Conservation (phyloP, 2,329 filamentous ascomycete species). For the Hyphodiscus sp. region DNA sequence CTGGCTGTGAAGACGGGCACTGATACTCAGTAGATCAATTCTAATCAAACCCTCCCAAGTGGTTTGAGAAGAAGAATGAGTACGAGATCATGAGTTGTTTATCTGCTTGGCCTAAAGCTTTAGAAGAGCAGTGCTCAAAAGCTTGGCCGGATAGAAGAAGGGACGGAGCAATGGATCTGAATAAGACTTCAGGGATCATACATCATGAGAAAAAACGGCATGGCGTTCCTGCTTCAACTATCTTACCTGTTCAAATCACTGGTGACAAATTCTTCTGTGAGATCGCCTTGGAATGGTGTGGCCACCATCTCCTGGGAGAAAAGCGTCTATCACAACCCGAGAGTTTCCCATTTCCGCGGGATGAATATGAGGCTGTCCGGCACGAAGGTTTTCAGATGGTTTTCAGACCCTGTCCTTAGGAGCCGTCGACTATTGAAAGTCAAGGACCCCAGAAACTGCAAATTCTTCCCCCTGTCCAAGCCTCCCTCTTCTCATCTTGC, state of each 20-base stretch:
- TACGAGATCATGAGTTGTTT: constrained; percentile 1
- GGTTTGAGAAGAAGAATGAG: neutral
- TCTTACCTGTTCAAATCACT: neutral
- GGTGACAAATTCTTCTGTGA: neutral
- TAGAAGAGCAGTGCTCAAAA: neutral
- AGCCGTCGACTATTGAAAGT: neutral
- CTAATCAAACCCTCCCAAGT: constrained; percentile 8
- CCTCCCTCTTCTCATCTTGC: neutral
- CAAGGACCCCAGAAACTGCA: neutral
- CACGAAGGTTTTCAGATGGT: neutral
- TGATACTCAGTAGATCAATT: constrained; percentile 22
- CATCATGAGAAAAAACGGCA: neutral
- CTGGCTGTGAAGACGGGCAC: neutral
- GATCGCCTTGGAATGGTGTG: neutral
- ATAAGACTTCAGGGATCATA: neutral
- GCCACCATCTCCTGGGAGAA: neutral
- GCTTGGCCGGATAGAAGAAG: neutral
- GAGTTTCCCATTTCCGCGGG: neutral
- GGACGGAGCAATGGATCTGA: neutral
- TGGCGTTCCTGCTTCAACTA: neutral
- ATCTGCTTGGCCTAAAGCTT: neutral
- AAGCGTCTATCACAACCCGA: neutral
- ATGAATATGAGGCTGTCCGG: neutral
- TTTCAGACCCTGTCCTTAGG: neutral
- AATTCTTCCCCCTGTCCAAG: neutral